Conservation (phyloP, 306 rosid genomes). For the Lathyrus aphaca region DNA sequence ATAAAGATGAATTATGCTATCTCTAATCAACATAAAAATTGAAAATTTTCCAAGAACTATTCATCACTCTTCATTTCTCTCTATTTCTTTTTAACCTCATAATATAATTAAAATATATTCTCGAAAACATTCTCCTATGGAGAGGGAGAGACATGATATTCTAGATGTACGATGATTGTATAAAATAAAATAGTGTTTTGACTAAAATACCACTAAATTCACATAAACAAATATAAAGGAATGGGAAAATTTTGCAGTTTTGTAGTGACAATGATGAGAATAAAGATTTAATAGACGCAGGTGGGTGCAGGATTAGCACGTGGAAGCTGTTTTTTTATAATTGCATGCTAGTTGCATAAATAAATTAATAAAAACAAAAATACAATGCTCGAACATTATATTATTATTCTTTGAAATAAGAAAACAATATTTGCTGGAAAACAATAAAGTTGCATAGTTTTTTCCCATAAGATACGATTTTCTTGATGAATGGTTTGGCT, state of each 20-base stretch:
- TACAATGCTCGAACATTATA: slow-evolving; percentile 31
- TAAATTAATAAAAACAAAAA: not conserved
- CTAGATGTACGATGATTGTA: slow-evolving; percentile 41
- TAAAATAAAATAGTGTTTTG: slow-evolving; percentile 65
- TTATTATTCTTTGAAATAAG: slow-evolving; percentile 34
- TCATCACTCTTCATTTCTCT: no score
- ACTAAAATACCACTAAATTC: slow-evolving; percentile 53
- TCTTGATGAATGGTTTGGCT: slow-evolving; percentile 51
- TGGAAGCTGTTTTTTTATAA: slow-evolving; percentile 72
- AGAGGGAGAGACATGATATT: not conserved
- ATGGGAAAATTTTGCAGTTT: slow-evolving; percentile 30
- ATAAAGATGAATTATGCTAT: no score
- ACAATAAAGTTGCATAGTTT: slow-evolving; percentile 27
- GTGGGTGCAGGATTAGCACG: slow-evolving; percentile 95
- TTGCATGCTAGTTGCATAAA: slow-evolving; percentile 63
- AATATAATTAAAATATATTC: not conserved
- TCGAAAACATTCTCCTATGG: slow-evolving; percentile 28
- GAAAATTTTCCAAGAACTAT: no score
- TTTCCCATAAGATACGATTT: slow-evolving; percentile 39
- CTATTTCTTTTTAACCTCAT: no score
- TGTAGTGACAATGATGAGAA: slow-evolving; percentile 69
- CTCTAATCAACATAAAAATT: no score
- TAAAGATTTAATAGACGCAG: slow-evolving; percentile 38
- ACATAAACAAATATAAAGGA: not conserved
- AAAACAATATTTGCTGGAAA: slow-evolving; percentile 26